Evolutionary conservation across 225 moss, liverwort and hornwort species (phyloP).

Genomic region (Antitrichia curtipendula): DNA sequence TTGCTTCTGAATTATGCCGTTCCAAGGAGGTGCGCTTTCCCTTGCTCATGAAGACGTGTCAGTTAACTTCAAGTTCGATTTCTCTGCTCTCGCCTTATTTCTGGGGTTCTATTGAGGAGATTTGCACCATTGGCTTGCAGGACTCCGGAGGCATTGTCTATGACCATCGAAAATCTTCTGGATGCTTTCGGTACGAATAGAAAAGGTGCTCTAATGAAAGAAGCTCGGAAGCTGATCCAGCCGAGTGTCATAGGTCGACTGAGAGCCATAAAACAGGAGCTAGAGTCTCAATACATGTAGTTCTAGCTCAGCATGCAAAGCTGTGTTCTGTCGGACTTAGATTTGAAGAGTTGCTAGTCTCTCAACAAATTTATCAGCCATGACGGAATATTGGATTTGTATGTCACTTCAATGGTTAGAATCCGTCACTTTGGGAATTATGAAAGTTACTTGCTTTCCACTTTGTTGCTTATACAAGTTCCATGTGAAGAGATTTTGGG

Average conservation of each 20-base stretch:
- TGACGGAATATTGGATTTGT: background rate
- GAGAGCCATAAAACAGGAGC: slow-evolving; percentile 34
- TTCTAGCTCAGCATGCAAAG: background rate
- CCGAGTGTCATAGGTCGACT: slow-evolving; percentile 66
- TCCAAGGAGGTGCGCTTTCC: background rate
- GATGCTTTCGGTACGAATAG: slow-evolving; percentile 68
- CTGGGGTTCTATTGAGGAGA: background rate
- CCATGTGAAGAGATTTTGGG: background rate
- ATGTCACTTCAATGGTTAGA: too few species aligned
- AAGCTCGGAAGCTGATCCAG: slow-evolving; percentile 75
- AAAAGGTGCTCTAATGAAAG: slow-evolving; percentile 63
- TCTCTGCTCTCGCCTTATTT: background rate
- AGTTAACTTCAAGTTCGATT: background rate
- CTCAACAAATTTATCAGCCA: background rate
- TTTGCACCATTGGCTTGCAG: slow-evolving; percentile 20
- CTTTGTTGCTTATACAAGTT: background rate
- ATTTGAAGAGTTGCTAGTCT: background rate
- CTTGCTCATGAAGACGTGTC: background rate
- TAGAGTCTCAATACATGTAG: slow-evolving; percentile 60
- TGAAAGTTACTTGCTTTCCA: background rate
- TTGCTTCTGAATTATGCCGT: background rate
- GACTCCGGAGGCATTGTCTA: slow-evolving; percentile 51
- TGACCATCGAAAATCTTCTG: slow-evolving; percentile 60
- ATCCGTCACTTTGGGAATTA: background rate
- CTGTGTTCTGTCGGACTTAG: background rate